Evolutionary conservation across 345 rosid genomes (phyloP).

Genomic region (Hibiscus trionum): DNA sequence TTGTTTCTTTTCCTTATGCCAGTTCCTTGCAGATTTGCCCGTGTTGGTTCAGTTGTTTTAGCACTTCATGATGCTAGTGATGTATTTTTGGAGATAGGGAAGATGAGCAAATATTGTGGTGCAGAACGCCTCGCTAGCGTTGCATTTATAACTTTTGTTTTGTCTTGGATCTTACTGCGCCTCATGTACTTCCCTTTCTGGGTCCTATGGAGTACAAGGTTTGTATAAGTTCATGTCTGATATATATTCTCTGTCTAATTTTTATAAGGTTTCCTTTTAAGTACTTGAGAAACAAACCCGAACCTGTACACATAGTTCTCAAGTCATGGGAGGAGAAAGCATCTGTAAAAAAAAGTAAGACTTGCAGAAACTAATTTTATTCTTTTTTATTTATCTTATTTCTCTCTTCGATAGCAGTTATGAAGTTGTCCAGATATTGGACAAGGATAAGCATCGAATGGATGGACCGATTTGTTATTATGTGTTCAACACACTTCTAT

Average conservation of each 20-base stretch:
- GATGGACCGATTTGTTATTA: conserved; percentile 72
- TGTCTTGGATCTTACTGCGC: conserved; percentile 83
- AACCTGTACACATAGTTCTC: background rate
- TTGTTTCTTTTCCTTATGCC: conserved; percentile 5
- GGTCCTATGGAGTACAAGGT: conserved; percentile 99
- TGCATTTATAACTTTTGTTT: conserved; percentile 69
- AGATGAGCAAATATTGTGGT: conserved; percentile 86
- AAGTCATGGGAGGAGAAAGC: no score
- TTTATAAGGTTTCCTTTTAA: background rate
- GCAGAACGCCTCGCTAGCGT: conserved; percentile 70
- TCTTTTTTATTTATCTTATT: no score
- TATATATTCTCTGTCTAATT: background rate
- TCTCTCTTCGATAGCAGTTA: conserved; percentile 42
- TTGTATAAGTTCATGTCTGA: conserved; percentile 12
- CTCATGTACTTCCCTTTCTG: conserved; percentile 90
- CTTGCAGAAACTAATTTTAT: no score
- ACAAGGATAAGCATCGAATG: conserved; percentile 52
- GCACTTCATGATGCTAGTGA: conserved; percentile 97
- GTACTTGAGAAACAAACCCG: background rate
- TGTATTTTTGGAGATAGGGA: conserved; percentile 86
- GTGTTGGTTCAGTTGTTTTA: conserved; percentile 83
- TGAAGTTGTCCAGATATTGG: conserved; percentile 58
- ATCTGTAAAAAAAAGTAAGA: no score
- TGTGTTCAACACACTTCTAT: conserved; percentile 67
- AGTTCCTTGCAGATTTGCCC: conserved; percentile 57